Base-by-base conservation (phyloP, 2,329 filamentous ascomycete species). In the Scytalidium sp. region DNA sequence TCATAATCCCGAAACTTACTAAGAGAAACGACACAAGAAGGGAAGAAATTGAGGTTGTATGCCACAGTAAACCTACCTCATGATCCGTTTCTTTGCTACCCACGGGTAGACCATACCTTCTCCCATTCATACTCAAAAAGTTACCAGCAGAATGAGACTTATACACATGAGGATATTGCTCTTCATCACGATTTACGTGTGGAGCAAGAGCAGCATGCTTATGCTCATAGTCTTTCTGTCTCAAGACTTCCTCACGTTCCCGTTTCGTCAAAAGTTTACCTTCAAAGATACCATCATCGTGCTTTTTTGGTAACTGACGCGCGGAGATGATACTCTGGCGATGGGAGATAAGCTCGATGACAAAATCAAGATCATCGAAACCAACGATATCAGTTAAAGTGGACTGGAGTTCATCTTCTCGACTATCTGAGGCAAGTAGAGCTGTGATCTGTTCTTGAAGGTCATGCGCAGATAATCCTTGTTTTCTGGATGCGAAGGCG, bases 91-190 rank as follows among this genome's bases (percentile, higher is more conserved):
- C 81, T 60, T 85, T 80, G 57, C 83, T 92, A 3, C 92, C 91
- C 1, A 81, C 63, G 0, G 94, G 94, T 17, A 99, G 73, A 1
- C 81, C 86, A 60, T 96, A 99, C 64, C 88, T 91, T 62, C 84
- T 85, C 1, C 94, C 94, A 45, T 85, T 79, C 19, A 84, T 74
- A 50, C 88, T 94, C 32, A 99, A 73, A 1, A 85, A 89, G 66
- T 97, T 97, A 1, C 94, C 90, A 3, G 92, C 88, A 53, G 84
- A 83, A 63, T 96, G 87, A 2, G 81, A 70, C 59, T 87, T 90
- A 71, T 97, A 99, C 1, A 99, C 90, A 65, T 99, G 94, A 1
- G 95, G 95, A 65, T 99, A 99, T 42, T 88, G 78, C 3, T 85
- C 80, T 47, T 86, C 88, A 51, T 84, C 74, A 43, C 84, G 84